These are phyloP conservation scores for Clonostachys sp. DNA, from an alignment of 2,329 filamentous ascomycete genomes.

Conservation along the genomic window DNA sequence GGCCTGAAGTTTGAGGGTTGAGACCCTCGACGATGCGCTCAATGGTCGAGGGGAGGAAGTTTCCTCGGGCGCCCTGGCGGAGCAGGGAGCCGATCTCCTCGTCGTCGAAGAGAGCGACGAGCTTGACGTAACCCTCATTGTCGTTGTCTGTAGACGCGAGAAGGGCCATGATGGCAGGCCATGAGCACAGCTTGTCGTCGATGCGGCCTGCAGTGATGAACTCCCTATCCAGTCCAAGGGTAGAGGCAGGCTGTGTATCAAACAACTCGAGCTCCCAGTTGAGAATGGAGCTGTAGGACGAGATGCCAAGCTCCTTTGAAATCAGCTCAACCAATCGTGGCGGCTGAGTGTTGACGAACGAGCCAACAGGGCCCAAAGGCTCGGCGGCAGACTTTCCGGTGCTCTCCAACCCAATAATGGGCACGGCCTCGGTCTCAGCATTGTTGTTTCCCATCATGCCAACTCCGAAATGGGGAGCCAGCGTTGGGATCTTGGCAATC, in stretches of 20 bases:
- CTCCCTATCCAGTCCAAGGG: constrained; percentile 83
- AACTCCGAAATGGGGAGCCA: constrained; percentile 90
- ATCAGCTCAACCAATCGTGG: constrained; percentile 81
- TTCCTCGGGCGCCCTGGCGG: constrained; percentile 83
- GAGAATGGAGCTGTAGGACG: constrained; percentile 68
- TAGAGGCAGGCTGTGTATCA: constrained; percentile 79
- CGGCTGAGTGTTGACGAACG: constrained; percentile 81
- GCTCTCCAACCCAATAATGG: constrained; percentile 85
- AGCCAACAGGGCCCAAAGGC: constrained; percentile 55
- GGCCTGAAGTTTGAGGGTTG: constrained; percentile 47
- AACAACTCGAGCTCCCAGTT: constrained; percentile 98
- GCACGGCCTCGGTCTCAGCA: constrained; percentile 87
- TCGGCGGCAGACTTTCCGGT: constrained; percentile 38
- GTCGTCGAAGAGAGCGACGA: constrained; percentile 93
- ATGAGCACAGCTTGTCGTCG: constrained; percentile 97
- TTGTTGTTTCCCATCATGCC: constrained; percentile 67
- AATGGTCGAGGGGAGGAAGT: constrained; percentile 78
- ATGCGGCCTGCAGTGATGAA: constrained; percentile 94
- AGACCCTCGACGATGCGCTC: constrained; percentile 74
- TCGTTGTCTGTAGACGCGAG: constrained; percentile 58
- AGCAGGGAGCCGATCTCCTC: constrained; percentile 93
- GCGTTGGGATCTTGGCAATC: constrained; percentile 84
- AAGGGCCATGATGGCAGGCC: constrained; percentile 81
- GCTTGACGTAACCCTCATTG: constrained; percentile 69
- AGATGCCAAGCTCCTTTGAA: constrained; percentile 68